These are phyloP conservation scores for Whalleya microplaca DNA, from an alignment of 2,329 filamentous ascomycete genomes.

Conservation along the genomic window DNA sequence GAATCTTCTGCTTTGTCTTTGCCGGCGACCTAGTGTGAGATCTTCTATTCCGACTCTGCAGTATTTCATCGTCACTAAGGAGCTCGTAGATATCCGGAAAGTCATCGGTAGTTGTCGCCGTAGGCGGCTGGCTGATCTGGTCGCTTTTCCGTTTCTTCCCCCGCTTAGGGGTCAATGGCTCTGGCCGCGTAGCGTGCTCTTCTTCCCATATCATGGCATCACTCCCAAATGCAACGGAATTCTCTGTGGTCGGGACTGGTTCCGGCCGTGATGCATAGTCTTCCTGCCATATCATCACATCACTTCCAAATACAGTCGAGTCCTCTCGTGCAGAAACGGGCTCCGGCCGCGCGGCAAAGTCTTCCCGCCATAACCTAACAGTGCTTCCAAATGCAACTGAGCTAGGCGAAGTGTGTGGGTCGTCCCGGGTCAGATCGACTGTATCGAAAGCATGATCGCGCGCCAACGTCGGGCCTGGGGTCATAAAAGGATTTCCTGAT, in stretches of 20 bases:
- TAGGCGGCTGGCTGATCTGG: conserved; percentile 44
- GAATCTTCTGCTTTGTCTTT: conserved; percentile 32
- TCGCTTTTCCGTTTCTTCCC: conserved; percentile 58
- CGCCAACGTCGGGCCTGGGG: conserved; percentile 34
- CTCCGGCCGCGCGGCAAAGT: conserved; percentile 38
- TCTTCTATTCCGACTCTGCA: conserved; percentile 38
- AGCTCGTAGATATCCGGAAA: conserved; percentile 59
- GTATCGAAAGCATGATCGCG: conserved; percentile 36
- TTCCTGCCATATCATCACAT: conserved; percentile 48
- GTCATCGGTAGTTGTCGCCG: conserved; percentile 42
- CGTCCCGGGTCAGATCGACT: conserved; percentile 40
- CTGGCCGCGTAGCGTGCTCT: conserved; percentile 44
- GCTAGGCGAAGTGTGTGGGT: conserved; percentile 30
- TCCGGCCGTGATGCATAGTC: conserved; percentile 46
- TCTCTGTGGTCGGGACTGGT: conserved; percentile 37
- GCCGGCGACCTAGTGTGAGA: conserved; percentile 43
- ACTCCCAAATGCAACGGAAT: conserved; percentile 33
- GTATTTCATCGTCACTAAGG: conserved; percentile 35
- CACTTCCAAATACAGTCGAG: conserved; percentile 33
- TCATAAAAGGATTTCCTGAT: conserved; percentile 28
- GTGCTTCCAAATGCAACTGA: conserved; percentile 32
- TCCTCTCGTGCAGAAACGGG: conserved; percentile 28
- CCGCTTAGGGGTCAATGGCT: conserved; percentile 41
- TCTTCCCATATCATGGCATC: conserved; percentile 47
- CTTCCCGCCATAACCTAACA: conserved; percentile 32